Conservation (phyloP, 2,329 filamentous ascomycete species). For the Paraphoma sp. region DNA sequence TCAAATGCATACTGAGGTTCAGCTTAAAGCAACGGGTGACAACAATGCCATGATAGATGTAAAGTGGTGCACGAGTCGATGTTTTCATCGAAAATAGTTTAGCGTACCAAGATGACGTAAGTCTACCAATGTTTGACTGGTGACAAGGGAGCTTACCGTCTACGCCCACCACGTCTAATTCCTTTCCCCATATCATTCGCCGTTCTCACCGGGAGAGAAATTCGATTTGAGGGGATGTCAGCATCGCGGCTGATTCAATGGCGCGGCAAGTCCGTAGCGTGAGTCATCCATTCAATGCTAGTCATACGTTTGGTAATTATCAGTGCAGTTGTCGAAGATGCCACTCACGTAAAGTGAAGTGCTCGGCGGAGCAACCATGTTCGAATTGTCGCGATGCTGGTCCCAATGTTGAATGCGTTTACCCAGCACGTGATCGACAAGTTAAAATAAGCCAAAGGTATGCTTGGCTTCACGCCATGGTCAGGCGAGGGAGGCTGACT, state of each 20-base stretch:
- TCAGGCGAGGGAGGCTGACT: conserved; percentile 31
- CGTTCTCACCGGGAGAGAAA: too few species aligned
- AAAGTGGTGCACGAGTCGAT: too few species aligned
- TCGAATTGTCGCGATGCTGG: conserved; percentile 31
- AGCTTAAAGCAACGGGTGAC: too few species aligned
- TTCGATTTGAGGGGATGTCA: background rate
- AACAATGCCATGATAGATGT: too few species aligned
- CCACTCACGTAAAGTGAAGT: conserved; percentile 43
- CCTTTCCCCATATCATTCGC: too few species aligned
- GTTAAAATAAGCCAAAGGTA: conserved; percentile 30
- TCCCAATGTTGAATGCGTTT: conserved; percentile 23
- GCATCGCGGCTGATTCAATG: background rate
- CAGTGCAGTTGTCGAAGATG: conserved; percentile 13
- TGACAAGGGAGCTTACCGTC: too few species aligned
- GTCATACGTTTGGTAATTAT: background rate
- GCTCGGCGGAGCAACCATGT: conserved; percentile 44
- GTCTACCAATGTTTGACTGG: too few species aligned
- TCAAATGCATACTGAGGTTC: too few species aligned
- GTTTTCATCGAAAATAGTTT: too few species aligned
- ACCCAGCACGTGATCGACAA: conserved; percentile 37
- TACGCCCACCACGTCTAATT: too few species aligned
- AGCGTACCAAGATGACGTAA: too few species aligned
- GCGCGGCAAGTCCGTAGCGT: background rate
- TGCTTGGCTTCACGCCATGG: background rate
- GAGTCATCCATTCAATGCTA: background rate